A percentile compares a stretch with the other conserved stretches of the same genome.
These are phyloP conservation scores for Phytophthora meadii DNA, from an alignment of 352 stramenopile species.

Conservation along the genomic window DNA sequence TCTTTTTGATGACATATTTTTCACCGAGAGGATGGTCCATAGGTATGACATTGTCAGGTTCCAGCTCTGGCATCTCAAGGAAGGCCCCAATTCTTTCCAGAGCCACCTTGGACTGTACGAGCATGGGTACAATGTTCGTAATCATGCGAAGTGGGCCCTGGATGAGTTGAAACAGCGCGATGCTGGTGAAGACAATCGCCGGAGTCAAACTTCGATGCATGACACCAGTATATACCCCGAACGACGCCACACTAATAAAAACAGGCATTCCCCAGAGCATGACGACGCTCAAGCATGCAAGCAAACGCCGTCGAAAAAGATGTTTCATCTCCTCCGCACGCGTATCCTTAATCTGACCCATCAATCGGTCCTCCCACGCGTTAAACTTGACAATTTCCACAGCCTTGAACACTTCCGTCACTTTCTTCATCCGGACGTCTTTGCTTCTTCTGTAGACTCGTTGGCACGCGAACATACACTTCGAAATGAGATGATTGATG, in stretches of 20 bases:
- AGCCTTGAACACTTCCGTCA: conserved; percentile 66
- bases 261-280: conserved; percentile 58
- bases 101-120: conserved; percentile 87
- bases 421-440: conserved; percentile 61
- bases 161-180: conserved; percentile 85
- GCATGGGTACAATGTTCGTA: conserved; percentile 56
- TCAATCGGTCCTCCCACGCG: conserved; percentile 89
- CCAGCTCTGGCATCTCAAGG: conserved; percentile 61
- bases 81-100: conserved; percentile 80
- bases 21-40: conserved; percentile 10
- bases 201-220: conserved; percentile 89
- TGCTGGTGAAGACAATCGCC: conserved; percentile 68
- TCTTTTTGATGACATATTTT: conserved; percentile 32
- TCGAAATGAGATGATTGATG: conserved; percentile 46
- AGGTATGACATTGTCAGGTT: conserved; percentile 28
- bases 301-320: conserved; percentile 36
- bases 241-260: conserved; percentile 55
- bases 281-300: conserved; percentile 42
- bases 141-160: conserved; percentile 58
- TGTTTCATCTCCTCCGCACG: conserved; percentile 44
- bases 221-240: conserved; percentile 49
- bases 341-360: conserved; percentile 53
- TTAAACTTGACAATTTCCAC: conserved; percentile 96
- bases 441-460: conserved; percentile 43
- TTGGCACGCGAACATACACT: conserved; percentile 38